Evolutionary conservation across 1,139 yeast species (phyloP).

Genomic region (Pneumocystis carinii): DNA sequence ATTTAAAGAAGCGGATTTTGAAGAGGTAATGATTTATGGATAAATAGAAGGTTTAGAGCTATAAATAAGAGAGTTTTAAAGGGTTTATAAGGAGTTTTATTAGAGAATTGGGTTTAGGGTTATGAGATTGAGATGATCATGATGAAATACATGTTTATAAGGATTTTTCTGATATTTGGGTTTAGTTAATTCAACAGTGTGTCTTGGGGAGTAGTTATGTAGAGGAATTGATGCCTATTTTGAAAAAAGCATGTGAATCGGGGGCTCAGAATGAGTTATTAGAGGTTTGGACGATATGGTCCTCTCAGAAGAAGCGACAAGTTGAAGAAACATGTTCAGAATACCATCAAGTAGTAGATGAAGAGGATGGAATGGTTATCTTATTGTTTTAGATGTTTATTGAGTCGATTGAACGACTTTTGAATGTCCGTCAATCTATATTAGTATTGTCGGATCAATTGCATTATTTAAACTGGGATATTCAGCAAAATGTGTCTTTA

Average conservation of each 20-base stretch:
- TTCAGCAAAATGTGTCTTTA: slow-evolving; percentile 50
- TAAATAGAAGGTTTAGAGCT: no score
- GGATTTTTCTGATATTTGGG: background rate
- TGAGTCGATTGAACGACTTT: slow-evolving; percentile 42
- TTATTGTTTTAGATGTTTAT: slow-evolving; percentile 23
- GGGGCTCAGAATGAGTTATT: slow-evolving; percentile 45
- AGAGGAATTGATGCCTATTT: slow-evolving; percentile 68
- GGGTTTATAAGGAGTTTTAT: no score
- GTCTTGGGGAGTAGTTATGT: slow-evolving; percentile 46
- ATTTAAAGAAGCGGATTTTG: no score
- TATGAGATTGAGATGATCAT: no score
- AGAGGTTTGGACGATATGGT: slow-evolving; percentile 41
- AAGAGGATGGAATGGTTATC: background rate
- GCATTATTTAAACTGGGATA: slow-evolving; percentile 34
- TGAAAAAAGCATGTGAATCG: slow-evolving; percentile 47
- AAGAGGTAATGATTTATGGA: no score
- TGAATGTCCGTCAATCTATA: slow-evolving; percentile 41
- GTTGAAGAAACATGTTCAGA: slow-evolving; percentile 46
- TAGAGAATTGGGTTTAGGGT: no score
- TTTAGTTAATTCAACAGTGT: background rate
- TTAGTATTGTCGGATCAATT: slow-evolving; percentile 40
- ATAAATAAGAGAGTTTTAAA: no score
- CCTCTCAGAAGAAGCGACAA: slow-evolving; percentile 46
- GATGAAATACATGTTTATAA: background rate
- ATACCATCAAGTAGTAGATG: slow-evolving; percentile 36